Percentiles rank a stretch among this genome's conserved stretches.
Conservation (phyloP, 257 asterid species). For the Voacanga thouarsii region DNA sequence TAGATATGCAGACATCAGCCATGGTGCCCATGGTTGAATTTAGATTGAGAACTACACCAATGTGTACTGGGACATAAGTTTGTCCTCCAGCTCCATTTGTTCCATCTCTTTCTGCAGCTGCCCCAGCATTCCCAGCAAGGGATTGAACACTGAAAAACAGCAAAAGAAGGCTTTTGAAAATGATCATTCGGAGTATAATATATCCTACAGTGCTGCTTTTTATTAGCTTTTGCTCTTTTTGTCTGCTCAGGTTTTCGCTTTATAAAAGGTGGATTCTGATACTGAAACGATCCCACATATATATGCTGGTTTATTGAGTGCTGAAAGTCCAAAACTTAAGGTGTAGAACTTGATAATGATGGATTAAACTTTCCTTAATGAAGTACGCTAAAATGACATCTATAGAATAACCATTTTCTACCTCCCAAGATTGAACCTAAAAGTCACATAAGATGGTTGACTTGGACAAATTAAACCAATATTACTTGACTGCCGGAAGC, state of each 20-base stretch:
- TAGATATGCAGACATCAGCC: conserved; percentile 48
- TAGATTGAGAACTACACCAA: conserved; percentile 46
- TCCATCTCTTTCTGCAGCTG: neutral
- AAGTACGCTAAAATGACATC: neutral
- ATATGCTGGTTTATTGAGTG: neutral
- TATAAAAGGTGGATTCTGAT: neutral
- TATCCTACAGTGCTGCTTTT: neutral
- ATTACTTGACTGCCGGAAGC: neutral
- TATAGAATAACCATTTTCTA: neutral
- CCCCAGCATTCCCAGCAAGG: conserved; percentile 1
- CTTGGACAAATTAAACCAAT: neutral
- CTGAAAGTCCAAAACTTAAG: neutral
- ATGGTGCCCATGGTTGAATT: conserved; percentile 44
- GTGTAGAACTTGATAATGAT: neutral
- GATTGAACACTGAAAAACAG: neutral
- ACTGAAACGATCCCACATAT: neutral
- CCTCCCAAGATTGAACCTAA: neutral
- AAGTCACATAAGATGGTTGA: neutral
- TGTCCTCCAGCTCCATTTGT: conserved; percentile 6
- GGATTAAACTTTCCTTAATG: neutral
- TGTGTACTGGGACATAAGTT: conserved; percentile 21
- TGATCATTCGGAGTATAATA: neutral
- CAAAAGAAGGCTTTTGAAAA: neutral
- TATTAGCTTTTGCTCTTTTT: neutral
- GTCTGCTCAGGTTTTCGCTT: neutral